Conservation (phyloP, 768 basidiomycete species). For the Suillus brevipes region DNA sequence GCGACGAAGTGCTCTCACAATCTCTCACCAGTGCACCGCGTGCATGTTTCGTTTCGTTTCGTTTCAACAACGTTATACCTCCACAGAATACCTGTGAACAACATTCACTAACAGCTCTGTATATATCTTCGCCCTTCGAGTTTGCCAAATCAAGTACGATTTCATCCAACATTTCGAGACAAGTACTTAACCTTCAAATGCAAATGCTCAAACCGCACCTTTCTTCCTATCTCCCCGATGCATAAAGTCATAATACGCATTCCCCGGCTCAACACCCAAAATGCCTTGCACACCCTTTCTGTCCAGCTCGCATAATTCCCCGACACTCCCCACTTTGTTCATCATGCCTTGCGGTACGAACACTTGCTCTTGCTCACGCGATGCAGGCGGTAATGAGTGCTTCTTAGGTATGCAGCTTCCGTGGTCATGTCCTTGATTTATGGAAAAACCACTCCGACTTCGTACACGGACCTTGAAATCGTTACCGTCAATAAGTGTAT, state of each 20-base stretch:
- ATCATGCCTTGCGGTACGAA: constrained; percentile 37
- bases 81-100: too few species aligned
- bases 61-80: too few species aligned
- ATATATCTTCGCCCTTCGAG: too few species aligned
- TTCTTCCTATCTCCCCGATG: constrained; percentile 57
- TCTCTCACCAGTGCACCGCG: too few species aligned
- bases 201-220: not conserved
- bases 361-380: not conserved
- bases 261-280: constrained; percentile 80
- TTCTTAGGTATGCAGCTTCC: not conserved
- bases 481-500: constrained; percentile 27
- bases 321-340: constrained; percentile 74
- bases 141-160: too few species aligned
- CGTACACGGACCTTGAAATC: constrained; percentile 38
- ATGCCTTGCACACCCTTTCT: constrained; percentile 66
- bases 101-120: too few species aligned
- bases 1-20: too few species aligned
- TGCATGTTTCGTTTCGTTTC: too few species aligned
- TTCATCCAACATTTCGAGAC: too few species aligned
- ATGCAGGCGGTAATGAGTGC: not conserved
- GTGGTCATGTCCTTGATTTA: not conserved
- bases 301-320: constrained; percentile 68
- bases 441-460: constrained; percentile 27
- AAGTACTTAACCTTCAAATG: too few species aligned
- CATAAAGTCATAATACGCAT: constrained; percentile 78